Evolutionary conservation across 768 basidiomycete genomes (phyloP).

Genomic region (Myochromella boudieri): DNA sequence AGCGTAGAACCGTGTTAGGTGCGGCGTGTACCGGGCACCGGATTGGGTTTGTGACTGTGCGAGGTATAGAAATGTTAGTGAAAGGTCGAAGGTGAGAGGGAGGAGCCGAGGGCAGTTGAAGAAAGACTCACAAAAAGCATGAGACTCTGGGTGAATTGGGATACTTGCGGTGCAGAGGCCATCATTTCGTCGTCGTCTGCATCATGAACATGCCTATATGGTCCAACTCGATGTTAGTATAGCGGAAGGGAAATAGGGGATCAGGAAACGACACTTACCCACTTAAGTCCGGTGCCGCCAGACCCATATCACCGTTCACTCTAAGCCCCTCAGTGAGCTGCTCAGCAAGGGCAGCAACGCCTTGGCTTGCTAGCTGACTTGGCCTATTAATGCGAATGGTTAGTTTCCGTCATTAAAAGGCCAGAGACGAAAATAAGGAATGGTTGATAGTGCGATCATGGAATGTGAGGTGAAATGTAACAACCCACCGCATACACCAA

Average conservation of each 20-base stretch:
- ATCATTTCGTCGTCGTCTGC: conserved; percentile 58
- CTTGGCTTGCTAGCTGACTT: conserved; percentile 62
- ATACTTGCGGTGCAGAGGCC: conserved; percentile 51
- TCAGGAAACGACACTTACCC: too few species aligned
- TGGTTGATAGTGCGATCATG: too few species aligned
- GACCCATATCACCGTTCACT: conserved; percentile 69
- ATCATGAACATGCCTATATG: conserved; percentile 4
- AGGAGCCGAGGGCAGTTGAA: background rate
- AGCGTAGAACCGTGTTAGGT: conserved; percentile 82
- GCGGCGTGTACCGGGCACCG: conserved; percentile 69
- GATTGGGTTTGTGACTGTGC: conserved; percentile 86
- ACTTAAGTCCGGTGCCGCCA: conserved; percentile 59
- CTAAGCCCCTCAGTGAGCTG: conserved; percentile 69
- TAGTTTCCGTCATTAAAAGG: background rate
- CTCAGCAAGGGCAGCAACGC: conserved; percentile 58
- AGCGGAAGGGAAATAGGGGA: conserved; percentile 26
- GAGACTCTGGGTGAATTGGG: conserved; percentile 80
- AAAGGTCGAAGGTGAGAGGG: background rate
- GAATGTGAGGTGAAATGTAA: too few species aligned
- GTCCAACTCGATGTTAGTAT: background rate
- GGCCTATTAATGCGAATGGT: conserved; percentile 52
- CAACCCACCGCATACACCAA: conserved; percentile 70
- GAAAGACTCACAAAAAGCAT: conserved; percentile 71
- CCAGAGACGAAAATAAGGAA: background rate
- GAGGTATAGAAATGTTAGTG: background rate